These are phyloP conservation scores for Paralagenidium karlingii DNA, from an alignment of 352 stramenopile genomes.

Conservation along the genomic window DNA sequence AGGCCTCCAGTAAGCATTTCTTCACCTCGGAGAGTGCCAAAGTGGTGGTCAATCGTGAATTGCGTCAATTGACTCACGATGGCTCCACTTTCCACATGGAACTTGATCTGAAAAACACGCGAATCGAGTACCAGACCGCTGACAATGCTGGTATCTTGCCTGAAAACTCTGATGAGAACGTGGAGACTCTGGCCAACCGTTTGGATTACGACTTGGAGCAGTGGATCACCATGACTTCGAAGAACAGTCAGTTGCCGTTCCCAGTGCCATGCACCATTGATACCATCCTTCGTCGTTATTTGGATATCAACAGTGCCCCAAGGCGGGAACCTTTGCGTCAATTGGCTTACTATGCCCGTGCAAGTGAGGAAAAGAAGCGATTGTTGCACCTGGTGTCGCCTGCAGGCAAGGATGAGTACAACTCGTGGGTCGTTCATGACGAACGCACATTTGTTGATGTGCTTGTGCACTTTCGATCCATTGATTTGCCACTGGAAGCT, in stretches of 20 bases:
- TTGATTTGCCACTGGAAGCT: conserved; percentile 57
- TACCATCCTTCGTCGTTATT: conserved; percentile 87
- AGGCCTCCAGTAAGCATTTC: conserved; percentile 84
- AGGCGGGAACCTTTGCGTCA: conserved; percentile 70
- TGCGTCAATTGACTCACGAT: conserved; percentile 63
- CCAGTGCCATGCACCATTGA: conserved; percentile 90
- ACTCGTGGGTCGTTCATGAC: conserved; percentile 85
- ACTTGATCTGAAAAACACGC: conserved; percentile 71
- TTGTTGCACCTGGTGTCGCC: conserved; percentile 47
- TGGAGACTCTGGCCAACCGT: conserved; percentile 70
- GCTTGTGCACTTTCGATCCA: conserved; percentile 61
- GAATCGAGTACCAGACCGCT: conserved; percentile 85
- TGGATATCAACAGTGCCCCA: conserved; percentile 90
- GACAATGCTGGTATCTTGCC: conserved; percentile 92
- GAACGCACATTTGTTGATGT: conserved; percentile 88
- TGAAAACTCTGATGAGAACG: conserved; percentile 68
- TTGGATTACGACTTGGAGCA: conserved; percentile 87
- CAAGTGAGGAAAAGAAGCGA: conserved; percentile 31
- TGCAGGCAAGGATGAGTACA: conserved; percentile 91
- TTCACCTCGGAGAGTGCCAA: conserved; percentile 76
- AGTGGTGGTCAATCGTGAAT: conserved; percentile 80
- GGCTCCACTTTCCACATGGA: conserved; percentile 87
- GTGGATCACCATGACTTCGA: conserved; percentile 52
- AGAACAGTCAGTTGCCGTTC: conserved; percentile 85
- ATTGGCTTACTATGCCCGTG: conserved; percentile 62